These are phyloP conservation scores for Ramaria sp. DNA, from an alignment of 768 basidiomycete genomes.

Conservation along the genomic window DNA sequence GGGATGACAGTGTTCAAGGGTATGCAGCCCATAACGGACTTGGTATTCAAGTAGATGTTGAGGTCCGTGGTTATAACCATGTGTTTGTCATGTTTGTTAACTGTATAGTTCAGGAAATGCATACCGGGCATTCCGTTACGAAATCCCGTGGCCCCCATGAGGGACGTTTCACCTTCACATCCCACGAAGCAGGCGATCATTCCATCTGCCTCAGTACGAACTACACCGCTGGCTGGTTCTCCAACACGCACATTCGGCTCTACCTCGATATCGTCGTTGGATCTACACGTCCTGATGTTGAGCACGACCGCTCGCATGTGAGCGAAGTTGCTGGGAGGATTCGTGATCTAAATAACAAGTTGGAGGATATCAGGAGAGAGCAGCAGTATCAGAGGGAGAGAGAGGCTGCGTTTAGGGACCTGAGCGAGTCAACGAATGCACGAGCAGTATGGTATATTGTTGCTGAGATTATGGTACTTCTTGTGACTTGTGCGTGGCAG, in stretches of 20 bases:
- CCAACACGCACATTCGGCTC: constrained; percentile 79
- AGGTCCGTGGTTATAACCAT: constrained; percentile 39
- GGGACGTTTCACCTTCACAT: constrained; percentile 94
- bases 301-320: constrained; percentile 79
- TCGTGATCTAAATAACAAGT: constrained; percentile 85
- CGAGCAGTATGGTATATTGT: constrained; percentile 92
- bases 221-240: constrained; percentile 77
- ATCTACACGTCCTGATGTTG: constrained; percentile 72
- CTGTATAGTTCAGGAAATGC: constrained; percentile 60
- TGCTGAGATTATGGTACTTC: constrained; percentile 72
- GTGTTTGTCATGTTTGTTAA: not conserved
- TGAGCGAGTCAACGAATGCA: constrained; percentile 87
- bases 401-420: constrained; percentile 78
- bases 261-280: constrained; percentile 94
- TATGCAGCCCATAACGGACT: constrained; percentile 68
- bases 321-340: constrained; percentile 73
- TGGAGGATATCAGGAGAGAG: constrained; percentile 87
- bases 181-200: constrained; percentile 94
- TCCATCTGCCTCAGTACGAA: constrained; percentile 93
- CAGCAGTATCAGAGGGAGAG: constrained; percentile 97
- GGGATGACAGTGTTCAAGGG: constrained; percentile 58
- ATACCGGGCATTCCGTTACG: constrained; percentile 69
- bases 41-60: constrained; percentile 85
- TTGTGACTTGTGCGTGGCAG: constrained; percentile 89
- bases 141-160: constrained; percentile 85